Evolutionary conservation across 2,329 filamentous ascomycete species (phyloP).

Genomic region (Hypoxylon sp.): DNA sequence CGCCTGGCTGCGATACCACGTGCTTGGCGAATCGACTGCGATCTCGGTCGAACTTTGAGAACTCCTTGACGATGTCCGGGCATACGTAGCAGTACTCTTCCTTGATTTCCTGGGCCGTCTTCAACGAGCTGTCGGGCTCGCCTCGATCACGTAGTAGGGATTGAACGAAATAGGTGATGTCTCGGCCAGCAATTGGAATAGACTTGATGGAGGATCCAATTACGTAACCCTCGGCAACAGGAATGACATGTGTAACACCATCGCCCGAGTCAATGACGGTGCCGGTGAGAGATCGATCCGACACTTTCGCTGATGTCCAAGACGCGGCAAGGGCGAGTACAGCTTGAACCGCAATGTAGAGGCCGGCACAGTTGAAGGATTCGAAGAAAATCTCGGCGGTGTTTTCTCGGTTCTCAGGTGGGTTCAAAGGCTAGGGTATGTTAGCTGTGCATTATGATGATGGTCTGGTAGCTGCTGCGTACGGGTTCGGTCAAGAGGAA

Average conservation of each 20-base stretch:
- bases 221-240: constrained; percentile 97
- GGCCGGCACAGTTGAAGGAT: constrained; percentile 98
- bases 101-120: constrained; percentile 98
- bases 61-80: constrained; percentile 99
- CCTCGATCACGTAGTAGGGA: constrained; percentile 94
- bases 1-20: constrained; percentile 86
- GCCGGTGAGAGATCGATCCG: constrained; percentile 94
- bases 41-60: constrained; percentile 93
- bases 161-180: constrained; percentile 99
- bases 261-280: constrained; percentile 99
- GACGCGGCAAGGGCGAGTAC: constrained; percentile 96
- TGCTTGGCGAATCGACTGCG: constrained; percentile 93
- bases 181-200: constrained; percentile 96
- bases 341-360: constrained; percentile 98
- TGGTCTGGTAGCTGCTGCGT: constrained; percentile 56
- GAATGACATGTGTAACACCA: constrained; percentile 98
- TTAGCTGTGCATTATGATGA: constrained; percentile 34
- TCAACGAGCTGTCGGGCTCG: constrained; percentile 95
- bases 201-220: constrained; percentile 99
- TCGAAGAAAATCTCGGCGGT: constrained; percentile 99
- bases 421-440: constrained; percentile 84
- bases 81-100: constrained; percentile 99
- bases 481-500: constrained; percentile 98
- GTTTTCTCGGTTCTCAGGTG: constrained; percentile 98
- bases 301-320: constrained; percentile 98